A percentile compares a stretch with the other conserved stretches of the same genome.
These are phyloP conservation scores for Cladophialophora exuberans DNA, from an alignment of 2,329 filamentous ascomycete genomes.

Conservation along the genomic window DNA sequence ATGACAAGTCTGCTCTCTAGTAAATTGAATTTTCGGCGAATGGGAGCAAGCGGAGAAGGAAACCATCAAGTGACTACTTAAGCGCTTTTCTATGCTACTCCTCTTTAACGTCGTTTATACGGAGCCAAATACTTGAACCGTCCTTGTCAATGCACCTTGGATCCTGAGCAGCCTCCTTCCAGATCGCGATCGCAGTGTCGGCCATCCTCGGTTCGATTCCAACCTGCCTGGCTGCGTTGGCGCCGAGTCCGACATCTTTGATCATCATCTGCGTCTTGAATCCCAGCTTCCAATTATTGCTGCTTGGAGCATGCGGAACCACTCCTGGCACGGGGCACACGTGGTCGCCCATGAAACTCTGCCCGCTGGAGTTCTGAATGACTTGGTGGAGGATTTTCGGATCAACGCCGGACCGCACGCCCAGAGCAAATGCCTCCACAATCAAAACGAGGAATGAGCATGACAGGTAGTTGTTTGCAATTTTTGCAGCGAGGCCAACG, in stretches of 20 bases:
- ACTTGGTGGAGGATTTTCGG: background rate
- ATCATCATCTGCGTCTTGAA: background rate
- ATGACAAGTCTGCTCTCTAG: too few species aligned
- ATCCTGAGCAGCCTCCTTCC: constrained; percentile 8
- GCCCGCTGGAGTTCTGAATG: background rate
- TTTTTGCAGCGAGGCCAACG: background rate
- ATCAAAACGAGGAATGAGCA: background rate
- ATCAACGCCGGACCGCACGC: background rate
- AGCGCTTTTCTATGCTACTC: too few species aligned
- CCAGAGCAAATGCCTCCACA: background rate
- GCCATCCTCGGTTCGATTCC: constrained; percentile 3
- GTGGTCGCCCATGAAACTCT: background rate
- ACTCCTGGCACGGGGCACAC: background rate
- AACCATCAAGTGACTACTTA: too few species aligned
- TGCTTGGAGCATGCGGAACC: background rate
- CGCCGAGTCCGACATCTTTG: background rate
- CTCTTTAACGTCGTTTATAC: too few species aligned
- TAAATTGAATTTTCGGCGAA: too few species aligned
- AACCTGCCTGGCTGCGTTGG: background rate
- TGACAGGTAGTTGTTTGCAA: background rate
- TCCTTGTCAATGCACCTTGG: too few species aligned
- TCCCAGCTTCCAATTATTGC: background rate
- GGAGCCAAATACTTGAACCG: too few species aligned
- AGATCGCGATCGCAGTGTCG: constrained; percentile 8
- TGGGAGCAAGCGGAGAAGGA: too few species aligned